These are phyloP conservation scores for Penicillium cinerascens DNA, from an alignment of 495 filamentous ascomycete genomes.

Conservation along the genomic window DNA sequence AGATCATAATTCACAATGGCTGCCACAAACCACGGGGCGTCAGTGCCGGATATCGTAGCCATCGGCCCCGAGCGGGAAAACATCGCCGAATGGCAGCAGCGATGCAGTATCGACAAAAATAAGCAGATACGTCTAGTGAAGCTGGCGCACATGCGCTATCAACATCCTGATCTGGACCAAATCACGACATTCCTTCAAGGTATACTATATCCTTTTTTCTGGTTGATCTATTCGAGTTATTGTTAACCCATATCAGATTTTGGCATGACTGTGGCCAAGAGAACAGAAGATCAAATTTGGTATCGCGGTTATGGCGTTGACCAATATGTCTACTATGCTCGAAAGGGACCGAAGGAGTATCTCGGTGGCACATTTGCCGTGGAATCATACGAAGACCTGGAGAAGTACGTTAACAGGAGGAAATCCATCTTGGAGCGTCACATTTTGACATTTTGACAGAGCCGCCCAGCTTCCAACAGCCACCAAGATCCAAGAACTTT, in stretches of 20 bases:
- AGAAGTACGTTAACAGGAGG: slow-evolving; percentile 21
- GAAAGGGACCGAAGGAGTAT: slow-evolving; percentile 49
- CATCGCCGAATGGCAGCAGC: slow-evolving; percentile 32
- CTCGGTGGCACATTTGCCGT: slow-evolving; percentile 53
- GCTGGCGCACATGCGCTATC: slow-evolving; percentile 49
- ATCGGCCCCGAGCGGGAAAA: slow-evolving; percentile 30
- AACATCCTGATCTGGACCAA: slow-evolving; percentile 43
- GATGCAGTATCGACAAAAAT: slow-evolving; percentile 29
- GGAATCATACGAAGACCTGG: slow-evolving; percentile 54
- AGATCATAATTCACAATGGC: background rate
- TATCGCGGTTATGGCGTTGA: slow-evolving; percentile 60
- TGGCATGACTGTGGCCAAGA: slow-evolving; percentile 48
- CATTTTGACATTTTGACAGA: slow-evolving; percentile 6
- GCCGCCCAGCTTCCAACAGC: slow-evolving; percentile 25
- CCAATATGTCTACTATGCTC: slow-evolving; percentile 52
- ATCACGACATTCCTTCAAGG: slow-evolving; percentile 39
- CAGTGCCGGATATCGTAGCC: slow-evolving; percentile 35
- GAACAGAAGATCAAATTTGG: slow-evolving; percentile 48
- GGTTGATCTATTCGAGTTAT: background rate
- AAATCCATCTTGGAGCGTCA: background rate
- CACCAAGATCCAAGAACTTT: slow-evolving; percentile 22
- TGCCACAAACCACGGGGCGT: slow-evolving; percentile 33
- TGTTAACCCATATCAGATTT: slow-evolving; percentile 42
- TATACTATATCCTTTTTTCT: background rate
- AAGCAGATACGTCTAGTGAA: slow-evolving; percentile 39